Evolutionary conservation across 176 grass and related monocot species (phyloP).

Genomic region (Bonia amplexicaulis): DNA sequence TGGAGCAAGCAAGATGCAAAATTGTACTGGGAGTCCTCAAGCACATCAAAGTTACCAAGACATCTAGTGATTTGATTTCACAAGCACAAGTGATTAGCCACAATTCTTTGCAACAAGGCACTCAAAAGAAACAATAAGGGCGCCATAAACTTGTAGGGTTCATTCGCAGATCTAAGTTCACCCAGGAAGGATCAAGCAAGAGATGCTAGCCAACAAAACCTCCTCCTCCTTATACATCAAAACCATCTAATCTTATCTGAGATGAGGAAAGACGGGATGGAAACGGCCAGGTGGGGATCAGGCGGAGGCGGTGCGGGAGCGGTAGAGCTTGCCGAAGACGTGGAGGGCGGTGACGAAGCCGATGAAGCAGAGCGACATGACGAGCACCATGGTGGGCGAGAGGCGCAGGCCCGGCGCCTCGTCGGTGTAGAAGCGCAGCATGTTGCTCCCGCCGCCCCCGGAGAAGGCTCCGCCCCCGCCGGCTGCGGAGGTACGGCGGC

Average conservation of each 20-base stretch:
- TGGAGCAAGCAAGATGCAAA: background rate
- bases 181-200: background rate
- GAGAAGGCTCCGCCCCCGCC: conserved; percentile 37
- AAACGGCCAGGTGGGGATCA: conserved; percentile 1
- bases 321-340: conserved; percentile 80
- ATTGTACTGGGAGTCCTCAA: background rate
- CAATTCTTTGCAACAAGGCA: conserved; percentile 5
- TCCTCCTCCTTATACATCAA: background rate
- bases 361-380: conserved; percentile 67
- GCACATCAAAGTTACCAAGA: background rate
- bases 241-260: background rate
- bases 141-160: background rate
- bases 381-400: conserved; percentile 62
- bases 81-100: background rate
- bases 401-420: conserved; percentile 68
- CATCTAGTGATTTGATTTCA: background rate
- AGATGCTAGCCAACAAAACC: background rate
- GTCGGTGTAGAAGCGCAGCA: conserved; percentile 90
- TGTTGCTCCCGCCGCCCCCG: conserved; percentile 55
- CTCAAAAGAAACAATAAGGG: background rate
- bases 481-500: conserved; percentile 20
- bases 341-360: conserved; percentile 72
- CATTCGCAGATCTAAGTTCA: background rate
- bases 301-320: conserved; percentile 53
- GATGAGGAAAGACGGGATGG: background rate